These are phyloP conservation scores for Raddia distichophylla DNA, from an alignment of 176 grass and related monocot genomes.

Conservation along the genomic window DNA sequence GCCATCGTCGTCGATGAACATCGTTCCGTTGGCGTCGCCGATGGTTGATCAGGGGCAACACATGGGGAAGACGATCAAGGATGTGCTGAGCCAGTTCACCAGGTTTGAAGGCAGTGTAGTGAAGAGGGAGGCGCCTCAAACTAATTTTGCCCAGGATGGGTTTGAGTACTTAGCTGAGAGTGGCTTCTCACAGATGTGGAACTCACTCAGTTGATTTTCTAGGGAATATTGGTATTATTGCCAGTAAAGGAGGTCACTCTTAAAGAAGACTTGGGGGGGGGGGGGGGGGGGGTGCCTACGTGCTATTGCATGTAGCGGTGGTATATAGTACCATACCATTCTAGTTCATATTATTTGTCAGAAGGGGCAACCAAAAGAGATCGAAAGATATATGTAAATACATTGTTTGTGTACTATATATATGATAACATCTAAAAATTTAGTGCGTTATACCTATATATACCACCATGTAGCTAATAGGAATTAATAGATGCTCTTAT, in stretches of 20 bases:
- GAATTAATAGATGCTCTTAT: constrained; percentile 21
- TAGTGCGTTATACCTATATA: constrained; percentile 1
- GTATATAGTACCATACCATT: constrained; percentile 23
- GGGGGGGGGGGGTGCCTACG: constrained; percentile 23
- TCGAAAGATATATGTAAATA: constrained; percentile 37
- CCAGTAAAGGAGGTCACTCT: constrained; percentile 21
- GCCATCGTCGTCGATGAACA: constrained; percentile 37
- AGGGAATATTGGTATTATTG: constrained; percentile 21
- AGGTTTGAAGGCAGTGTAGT: constrained; percentile 63
- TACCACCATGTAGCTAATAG: neutral
- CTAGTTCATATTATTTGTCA: constrained; percentile 36
- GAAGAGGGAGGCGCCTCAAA: constrained; percentile 62
- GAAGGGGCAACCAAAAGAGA: constrained; percentile 9
- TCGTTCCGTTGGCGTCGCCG: neutral
- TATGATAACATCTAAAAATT: neutral
- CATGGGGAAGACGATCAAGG: constrained; percentile 52
- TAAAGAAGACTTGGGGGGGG: constrained; percentile 35
- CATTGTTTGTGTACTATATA: constrained; percentile 53
- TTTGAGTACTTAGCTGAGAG: constrained; percentile 75
- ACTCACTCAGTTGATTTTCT: constrained; percentile 52
- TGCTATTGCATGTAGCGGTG: constrained; percentile 53
- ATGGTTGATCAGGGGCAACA: constrained; percentile 44
- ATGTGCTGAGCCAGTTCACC: constrained; percentile 57
- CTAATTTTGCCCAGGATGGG: constrained; percentile 55
- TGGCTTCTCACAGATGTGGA: constrained; percentile 76